Conservation (phyloP, 257 asterid genomes). For the Primulina tabacum region DNA sequence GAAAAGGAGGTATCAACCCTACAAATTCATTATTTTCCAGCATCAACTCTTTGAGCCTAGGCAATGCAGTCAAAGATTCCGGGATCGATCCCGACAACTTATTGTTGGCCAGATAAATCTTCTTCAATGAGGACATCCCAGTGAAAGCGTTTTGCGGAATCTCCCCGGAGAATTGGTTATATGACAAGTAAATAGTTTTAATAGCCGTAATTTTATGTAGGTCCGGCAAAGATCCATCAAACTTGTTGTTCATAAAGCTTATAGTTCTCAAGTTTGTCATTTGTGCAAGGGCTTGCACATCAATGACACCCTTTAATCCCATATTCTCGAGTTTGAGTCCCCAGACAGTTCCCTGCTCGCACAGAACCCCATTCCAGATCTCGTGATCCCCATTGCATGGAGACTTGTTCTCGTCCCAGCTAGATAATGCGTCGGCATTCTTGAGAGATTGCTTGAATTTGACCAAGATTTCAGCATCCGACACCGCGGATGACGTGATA, state of each 20-base stretch:
- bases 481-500: constrained; percentile 15
- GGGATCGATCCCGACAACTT: constrained; percentile 60
- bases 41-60: constrained; percentile 53
- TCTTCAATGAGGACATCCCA: constrained; percentile 61
- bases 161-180: constrained; percentile 53
- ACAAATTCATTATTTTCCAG: constrained; percentile 55
- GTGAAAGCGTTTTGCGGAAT: constrained; percentile 40
- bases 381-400: constrained; percentile 36
- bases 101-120: constrained; percentile 59
- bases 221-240: constrained; percentile 58
- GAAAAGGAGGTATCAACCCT: constrained; percentile 56
- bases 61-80: constrained; percentile 35
- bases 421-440: constrained; percentile 26
- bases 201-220: constrained; percentile 34
- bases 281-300: constrained; percentile 47
- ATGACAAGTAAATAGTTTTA: constrained; percentile 47
- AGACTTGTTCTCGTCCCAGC: constrained; percentile 32
- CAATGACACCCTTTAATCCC: constrained; percentile 61
- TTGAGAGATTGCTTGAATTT: constrained; percentile 39
- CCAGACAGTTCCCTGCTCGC: constrained; percentile 49
- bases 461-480: constrained; percentile 44
- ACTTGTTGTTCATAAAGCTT: constrained; percentile 55
- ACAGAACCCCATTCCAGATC: constrained; percentile 46
- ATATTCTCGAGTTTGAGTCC: constrained; percentile 62
- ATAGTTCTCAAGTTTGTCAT: constrained; percentile 47